Conservation (phyloP, 169 alveolate species). For the Babesia ovis region DNA sequence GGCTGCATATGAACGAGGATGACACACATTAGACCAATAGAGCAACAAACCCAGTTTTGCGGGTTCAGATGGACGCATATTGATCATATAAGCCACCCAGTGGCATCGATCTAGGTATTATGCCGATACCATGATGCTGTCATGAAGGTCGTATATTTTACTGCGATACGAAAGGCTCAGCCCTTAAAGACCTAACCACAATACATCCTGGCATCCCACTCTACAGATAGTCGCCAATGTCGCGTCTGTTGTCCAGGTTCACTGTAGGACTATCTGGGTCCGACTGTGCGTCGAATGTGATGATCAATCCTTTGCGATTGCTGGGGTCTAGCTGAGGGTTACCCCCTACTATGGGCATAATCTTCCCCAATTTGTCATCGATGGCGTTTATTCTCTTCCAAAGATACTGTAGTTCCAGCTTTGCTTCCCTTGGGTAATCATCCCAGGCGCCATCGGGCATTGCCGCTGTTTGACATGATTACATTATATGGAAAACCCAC, state of each 20-base stretch:
- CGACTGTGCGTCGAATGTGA: constrained; percentile 60
- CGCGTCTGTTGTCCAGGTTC: constrained; percentile 1
- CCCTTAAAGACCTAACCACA: no score
- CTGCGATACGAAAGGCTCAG: no score
- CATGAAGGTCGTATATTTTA: no score
- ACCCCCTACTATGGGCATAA: constrained; percentile 41
- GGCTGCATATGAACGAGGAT: neutral
- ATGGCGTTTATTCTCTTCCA: constrained; percentile 64
- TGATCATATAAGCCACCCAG: no score
- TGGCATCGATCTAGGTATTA: no score
- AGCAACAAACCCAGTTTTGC: neutral
- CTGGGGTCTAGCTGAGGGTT: constrained; percentile 8
- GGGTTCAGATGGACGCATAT: no score
- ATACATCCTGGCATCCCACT: neutral
- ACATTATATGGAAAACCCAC: constrained; percentile 5
- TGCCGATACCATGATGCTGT: no score
- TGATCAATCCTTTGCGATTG: constrained; percentile 58
- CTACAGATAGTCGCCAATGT: neutral
- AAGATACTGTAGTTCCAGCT: constrained; percentile 59
- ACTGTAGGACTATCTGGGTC: constrained; percentile 22
- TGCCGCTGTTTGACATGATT: constrained; percentile 21
- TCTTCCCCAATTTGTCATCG: constrained; percentile 35
- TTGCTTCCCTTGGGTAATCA: constrained; percentile 42
- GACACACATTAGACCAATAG: neutral
- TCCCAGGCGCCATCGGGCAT: constrained; percentile 18